Percentiles rank a stretch among this genome's conserved stretches.
Evolutionary conservation across 2,329 filamentous ascomycete species (phyloP).

Genomic region (Periconia sp.): DNA sequence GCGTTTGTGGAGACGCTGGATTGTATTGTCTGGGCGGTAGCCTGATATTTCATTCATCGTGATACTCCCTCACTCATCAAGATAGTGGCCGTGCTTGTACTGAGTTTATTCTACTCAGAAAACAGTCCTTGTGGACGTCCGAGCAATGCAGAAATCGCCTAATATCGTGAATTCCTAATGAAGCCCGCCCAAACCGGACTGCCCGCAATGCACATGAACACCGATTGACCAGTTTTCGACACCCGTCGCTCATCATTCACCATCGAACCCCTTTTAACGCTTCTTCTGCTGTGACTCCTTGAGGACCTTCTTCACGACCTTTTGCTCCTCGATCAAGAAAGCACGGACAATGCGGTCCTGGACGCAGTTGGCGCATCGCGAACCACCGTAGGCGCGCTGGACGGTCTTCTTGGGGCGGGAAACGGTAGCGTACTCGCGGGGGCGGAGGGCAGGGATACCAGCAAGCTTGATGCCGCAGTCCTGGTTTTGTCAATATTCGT

Average conservation of each 20-base stretch:
- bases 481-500: slow-evolving; percentile 48
- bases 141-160: slow-evolving; percentile 39
- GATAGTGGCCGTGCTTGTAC: slow-evolving; percentile 24
- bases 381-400: slow-evolving; percentile 94
- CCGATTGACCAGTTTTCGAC: slow-evolving; percentile 43
- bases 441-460: slow-evolving; percentile 96
- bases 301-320: slow-evolving; percentile 99
- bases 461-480: slow-evolving; percentile 98
- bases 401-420: slow-evolving; percentile 99
- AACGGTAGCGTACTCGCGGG: slow-evolving; percentile 95
- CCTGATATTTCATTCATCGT: not conserved
- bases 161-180: slow-evolving; percentile 37
- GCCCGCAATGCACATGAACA: slow-evolving; percentile 47
- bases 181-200: slow-evolving; percentile 42
- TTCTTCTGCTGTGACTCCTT: slow-evolving; percentile 93
- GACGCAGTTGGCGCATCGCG: slow-evolving; percentile 97
- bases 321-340: slow-evolving; percentile 99
- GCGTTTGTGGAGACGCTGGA: too few relatives aligned
- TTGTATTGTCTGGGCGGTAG: too few relatives aligned
- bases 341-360: slow-evolving; percentile 97
- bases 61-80: not conserved
- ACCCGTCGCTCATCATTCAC: slow-evolving; percentile 28
- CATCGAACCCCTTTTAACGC: slow-evolving; percentile 39
- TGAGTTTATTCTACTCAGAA: slow-evolving; percentile 40
- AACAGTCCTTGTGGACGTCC: slow-evolving; percentile 30